A percentile compares a stretch with the other conserved stretches of the same genome.
Evolutionary conservation across 2,329 filamentous ascomycete species (phyloP).

Genomic region (Reticulascus tulasneorum): DNA sequence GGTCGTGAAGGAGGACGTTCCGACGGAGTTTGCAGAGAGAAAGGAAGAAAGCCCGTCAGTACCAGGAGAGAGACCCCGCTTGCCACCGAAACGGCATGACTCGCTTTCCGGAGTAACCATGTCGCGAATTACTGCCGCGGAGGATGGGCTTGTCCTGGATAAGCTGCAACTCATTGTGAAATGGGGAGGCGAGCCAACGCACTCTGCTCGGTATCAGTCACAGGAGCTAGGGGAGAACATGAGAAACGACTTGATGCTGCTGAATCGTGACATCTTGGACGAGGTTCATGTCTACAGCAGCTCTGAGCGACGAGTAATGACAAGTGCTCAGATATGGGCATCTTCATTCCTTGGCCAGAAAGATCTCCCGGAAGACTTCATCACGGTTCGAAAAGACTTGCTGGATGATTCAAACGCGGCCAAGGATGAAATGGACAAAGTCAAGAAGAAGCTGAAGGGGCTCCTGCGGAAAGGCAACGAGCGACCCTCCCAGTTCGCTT

Average conservation of each 20-base stretch:
- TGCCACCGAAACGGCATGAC: slow-evolving; percentile 64
- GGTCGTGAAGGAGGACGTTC: slow-evolving; percentile 26
- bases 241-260: slow-evolving; percentile 86
- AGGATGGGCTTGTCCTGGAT: slow-evolving; percentile 89
- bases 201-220: slow-evolving; percentile 92
- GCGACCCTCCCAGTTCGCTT: slow-evolving; percentile 93
- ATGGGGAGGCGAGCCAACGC: slow-evolving; percentile 97
- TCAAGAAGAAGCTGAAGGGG: slow-evolving; percentile 98
- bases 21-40: slow-evolving; percentile 18
- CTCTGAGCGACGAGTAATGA: slow-evolving; percentile 89
- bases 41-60: slow-evolving; percentile 8
- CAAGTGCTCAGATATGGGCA: slow-evolving; percentile 95
- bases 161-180: slow-evolving; percentile 98
- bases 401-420: slow-evolving; percentile 97
- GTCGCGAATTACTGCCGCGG: slow-evolving; percentile 88
- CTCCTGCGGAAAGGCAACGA: slow-evolving; percentile 88
- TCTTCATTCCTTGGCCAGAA: slow-evolving; percentile 84
- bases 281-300: slow-evolving; percentile 95
- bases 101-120: slow-evolving; percentile 87
- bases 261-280: slow-evolving; percentile 88
- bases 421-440: slow-evolving; percentile 99
- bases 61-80: slow-evolving; percentile 25
- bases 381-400: slow-evolving; percentile 88
- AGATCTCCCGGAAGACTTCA: slow-evolving; percentile 79
- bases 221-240: slow-evolving; percentile 94